phyloP scores from a whole-genome alignment of 2,329 filamentous ascomycete genomes.

The Pestalotiopsis fici region DNA sequence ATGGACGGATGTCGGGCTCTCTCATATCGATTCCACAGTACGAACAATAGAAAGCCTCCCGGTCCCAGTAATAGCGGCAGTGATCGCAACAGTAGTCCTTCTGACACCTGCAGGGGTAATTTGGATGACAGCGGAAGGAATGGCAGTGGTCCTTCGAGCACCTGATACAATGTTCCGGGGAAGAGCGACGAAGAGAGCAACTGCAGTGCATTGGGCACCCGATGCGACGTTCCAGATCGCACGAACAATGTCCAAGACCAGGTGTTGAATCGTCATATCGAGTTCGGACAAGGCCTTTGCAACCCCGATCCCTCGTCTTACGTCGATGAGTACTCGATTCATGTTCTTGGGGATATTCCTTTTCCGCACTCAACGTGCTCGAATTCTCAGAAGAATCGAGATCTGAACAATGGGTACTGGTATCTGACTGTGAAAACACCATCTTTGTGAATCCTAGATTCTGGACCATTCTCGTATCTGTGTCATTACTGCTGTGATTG shows the following conservation, averaged over 20 bases:
- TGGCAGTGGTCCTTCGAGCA: neutral
- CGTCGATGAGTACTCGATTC: neutral
- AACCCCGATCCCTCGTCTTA: neutral
- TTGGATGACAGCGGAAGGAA: neutral
- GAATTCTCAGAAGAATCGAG: neutral
- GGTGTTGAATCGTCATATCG: neutral
- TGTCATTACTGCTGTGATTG: neutral
- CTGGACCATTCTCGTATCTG: neutral
- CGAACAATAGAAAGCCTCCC: neutral
- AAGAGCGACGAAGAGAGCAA: neutral
- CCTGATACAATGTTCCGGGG: neutral
- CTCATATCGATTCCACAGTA: neutral
- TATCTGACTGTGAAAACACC: neutral
- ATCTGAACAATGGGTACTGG: neutral
- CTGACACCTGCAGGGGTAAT: no score
- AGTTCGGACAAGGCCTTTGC: neutral
- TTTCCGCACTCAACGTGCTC: neutral
- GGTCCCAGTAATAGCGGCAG: neutral
- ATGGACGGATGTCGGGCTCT: neutral
- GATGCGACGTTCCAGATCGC: neutral
- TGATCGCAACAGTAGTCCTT: no score
- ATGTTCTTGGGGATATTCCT: neutral
- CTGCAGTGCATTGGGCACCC: neutral
- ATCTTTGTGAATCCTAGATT: neutral
- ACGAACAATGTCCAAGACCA: neutral